Conservation (phyloP, 768 basidiomycete species). For the Sarcodon sp. region DNA sequence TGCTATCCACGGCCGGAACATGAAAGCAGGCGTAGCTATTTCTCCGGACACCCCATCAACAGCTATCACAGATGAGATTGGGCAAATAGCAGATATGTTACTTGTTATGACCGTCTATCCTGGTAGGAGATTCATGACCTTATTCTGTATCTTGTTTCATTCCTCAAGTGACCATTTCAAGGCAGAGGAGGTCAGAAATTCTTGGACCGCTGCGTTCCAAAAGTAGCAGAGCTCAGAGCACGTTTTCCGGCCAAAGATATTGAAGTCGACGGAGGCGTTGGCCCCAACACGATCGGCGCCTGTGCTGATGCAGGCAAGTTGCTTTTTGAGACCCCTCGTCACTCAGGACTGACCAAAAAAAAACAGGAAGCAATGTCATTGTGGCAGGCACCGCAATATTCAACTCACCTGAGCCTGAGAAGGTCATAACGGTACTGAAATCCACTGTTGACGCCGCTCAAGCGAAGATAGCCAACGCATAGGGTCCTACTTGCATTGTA, state of each 20-base stretch:
- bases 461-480: constrained; percentile 21
- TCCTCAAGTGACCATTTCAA: constrained; percentile 13
- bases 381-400: constrained; percentile 98
- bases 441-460: constrained; percentile 57
- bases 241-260: constrained; percentile 94
- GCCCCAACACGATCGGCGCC: constrained; percentile 72
- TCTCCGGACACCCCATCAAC: constrained; percentile 89
- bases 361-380: constrained; percentile 88
- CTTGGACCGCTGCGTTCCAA: constrained; percentile 81
- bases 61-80: constrained; percentile 80
- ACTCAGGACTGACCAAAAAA: constrained; percentile 1
- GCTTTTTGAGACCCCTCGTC: constrained; percentile 2
- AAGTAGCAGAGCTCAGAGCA: constrained; percentile 80
- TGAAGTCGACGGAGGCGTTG: constrained; percentile 97
- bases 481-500: too few relatives aligned
- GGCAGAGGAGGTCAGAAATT: constrained; percentile 96
- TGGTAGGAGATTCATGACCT: constrained; percentile 29
- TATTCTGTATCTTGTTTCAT: neutral
- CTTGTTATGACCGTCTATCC: constrained; percentile 98
- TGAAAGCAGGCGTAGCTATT: constrained; percentile 95
- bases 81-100: constrained; percentile 80
- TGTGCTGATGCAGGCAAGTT: constrained; percentile 80
- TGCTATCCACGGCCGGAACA: constrained; percentile 67
- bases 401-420: constrained; percentile 60
- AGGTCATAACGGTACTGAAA: constrained; percentile 67